phyloP scores from a whole-genome alignment of 2,329 filamentous ascomycete genomes.

The Exophiala alcalophila region DNA sequence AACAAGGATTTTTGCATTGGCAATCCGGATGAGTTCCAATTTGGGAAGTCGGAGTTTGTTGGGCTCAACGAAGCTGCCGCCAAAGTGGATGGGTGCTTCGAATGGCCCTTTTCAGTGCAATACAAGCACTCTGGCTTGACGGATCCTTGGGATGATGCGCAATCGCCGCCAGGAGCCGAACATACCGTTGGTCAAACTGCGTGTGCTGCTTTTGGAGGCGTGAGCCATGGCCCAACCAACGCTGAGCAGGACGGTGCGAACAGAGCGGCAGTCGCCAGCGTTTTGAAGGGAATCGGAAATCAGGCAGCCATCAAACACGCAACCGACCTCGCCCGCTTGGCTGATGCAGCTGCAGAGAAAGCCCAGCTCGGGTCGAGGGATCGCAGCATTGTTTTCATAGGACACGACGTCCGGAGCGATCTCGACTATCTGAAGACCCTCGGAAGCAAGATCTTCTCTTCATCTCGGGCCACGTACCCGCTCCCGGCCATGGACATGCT shows the following conservation, averaged over 20 bases:
- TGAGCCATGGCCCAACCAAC: constrained; percentile 12
- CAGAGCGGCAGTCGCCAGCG: constrained; percentile 17
- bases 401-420: constrained; percentile 69
- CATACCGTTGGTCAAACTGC: not conserved
- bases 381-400: constrained; percentile 71
- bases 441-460: constrained; percentile 55
- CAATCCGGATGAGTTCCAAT: constrained; percentile 75
- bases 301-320: constrained; percentile 10
- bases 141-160: constrained; percentile 13
- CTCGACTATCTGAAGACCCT: constrained; percentile 63
- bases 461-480: constrained; percentile 19
- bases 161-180: not conserved
- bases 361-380: constrained; percentile 29
- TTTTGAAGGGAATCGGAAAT: constrained; percentile 11
- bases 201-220: constrained; percentile 9
- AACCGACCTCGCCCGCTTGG: constrained; percentile 1
- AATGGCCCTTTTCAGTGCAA: constrained; percentile 51
- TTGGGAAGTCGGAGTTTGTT: constrained; percentile 57
- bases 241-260: constrained; percentile 18
- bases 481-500: constrained; percentile 36
- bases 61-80: constrained; percentile 44
- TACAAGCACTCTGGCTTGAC: constrained; percentile 24
- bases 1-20: constrained; percentile 70
- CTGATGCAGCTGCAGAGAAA: constrained; percentile 1
- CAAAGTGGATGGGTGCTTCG: constrained; percentile 55